phyloP scores from a whole-genome alignment of 1,284 basidiomycete genomes.

The Ganoderma multipileum region DNA sequence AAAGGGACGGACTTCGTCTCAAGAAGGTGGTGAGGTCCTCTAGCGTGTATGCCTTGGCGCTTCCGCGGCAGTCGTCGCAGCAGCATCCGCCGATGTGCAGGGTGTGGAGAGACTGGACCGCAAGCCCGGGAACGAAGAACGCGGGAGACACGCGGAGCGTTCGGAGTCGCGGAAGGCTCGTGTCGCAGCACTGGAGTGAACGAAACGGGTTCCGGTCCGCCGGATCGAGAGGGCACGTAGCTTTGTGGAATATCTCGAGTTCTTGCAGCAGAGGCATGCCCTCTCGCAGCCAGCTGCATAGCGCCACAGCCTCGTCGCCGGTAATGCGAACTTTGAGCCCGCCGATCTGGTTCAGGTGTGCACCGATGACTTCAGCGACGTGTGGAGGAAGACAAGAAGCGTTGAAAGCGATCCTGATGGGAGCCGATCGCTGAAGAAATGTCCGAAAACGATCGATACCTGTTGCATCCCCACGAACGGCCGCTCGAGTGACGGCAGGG shows the following conservation, averaged over 20 bases:
- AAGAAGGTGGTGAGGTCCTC: background rate
- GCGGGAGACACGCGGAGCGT: slow-evolving; percentile 5
- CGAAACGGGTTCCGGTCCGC: background rate
- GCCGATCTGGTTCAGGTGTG: slow-evolving; percentile 5
- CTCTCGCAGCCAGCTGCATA: background rate
- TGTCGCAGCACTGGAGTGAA: background rate
- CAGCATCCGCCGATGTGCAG: background rate
- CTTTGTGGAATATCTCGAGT: slow-evolving; percentile 8
- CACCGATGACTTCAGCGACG: background rate
- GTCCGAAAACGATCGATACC: slow-evolving; percentile 2
- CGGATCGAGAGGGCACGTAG: slow-evolving; percentile 1
- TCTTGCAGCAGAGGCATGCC: slow-evolving; percentile 6
- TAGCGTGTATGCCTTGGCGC: background rate
- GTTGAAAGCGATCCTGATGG: slow-evolving; percentile 4
- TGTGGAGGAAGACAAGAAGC: background rate
- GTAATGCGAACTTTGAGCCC: slow-evolving; percentile 2
- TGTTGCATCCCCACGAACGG: background rate
- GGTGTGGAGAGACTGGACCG: slow-evolving; percentile 1
- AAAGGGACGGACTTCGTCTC: background rate
- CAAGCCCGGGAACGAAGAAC: background rate
- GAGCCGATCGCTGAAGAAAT: slow-evolving; percentile 2
- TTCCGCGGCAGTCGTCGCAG: background rate
- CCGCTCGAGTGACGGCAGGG: slow-evolving; percentile 1
- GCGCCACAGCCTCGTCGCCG: background rate
- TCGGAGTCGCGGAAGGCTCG: background rate